These are phyloP conservation scores for Vitis hybrid DNA, from an alignment of 177 flowering plant genomes.

Conservation along the genomic window DNA sequence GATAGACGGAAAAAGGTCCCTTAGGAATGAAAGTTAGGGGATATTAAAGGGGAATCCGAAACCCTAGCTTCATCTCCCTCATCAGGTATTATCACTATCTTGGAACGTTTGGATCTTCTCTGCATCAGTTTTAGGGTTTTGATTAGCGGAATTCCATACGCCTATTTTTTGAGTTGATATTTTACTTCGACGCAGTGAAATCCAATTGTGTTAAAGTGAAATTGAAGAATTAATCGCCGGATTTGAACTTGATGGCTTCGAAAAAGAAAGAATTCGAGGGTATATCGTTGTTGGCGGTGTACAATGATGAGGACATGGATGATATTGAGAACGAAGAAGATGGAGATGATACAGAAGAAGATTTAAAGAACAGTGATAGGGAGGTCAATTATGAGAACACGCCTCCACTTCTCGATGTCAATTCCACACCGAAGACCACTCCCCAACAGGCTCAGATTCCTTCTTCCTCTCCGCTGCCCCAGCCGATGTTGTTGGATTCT, in stretches of 20 bases:
- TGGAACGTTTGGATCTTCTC: too few relatives aligned
- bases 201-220: too few relatives aligned
- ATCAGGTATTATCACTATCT: too few relatives aligned
- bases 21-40: too few relatives aligned
- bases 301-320: slow-evolving; percentile 76
- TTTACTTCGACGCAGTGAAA: too few relatives aligned
- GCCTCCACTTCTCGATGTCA: slow-evolving; percentile 13
- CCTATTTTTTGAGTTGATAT: too few relatives aligned
- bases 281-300: slow-evolving; percentile 78
- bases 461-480: slow-evolving; percentile 16
- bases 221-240: too few relatives aligned
- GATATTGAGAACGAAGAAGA: slow-evolving; percentile 37
- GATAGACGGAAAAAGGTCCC: too few relatives aligned
- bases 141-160: too few relatives aligned
- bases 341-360: slow-evolving; percentile 17
- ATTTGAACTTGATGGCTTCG: slow-evolving; percentile 47
- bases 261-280: slow-evolving; percentile 72
- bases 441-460: slow-evolving; percentile 15
- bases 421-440: slow-evolving; percentile 22
- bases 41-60: too few relatives aligned
- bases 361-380: slow-evolving; percentile 2
- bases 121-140: too few relatives aligned
- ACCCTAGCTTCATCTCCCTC: too few relatives aligned
- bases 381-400: slow-evolving; percentile 3
- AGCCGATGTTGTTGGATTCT: slow-evolving; percentile 13